phyloP scores from a whole-genome alignment of 1,284 basidiomycete species.

The Sporisorium sorghi region DNA sequence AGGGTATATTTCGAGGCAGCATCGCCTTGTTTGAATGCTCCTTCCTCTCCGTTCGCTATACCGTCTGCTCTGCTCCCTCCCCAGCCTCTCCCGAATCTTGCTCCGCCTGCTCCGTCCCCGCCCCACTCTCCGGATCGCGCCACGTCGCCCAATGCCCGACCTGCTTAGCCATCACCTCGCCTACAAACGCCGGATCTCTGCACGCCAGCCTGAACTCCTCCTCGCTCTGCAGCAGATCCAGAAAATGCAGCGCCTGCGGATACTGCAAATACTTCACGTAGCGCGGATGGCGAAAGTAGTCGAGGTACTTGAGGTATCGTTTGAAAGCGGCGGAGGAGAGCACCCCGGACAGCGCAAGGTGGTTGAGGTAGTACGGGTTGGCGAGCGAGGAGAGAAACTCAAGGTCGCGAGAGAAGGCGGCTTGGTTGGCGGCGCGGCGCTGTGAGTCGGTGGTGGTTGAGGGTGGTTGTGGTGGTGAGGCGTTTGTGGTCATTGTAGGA shows the following conservation, averaged over 20 bases:
- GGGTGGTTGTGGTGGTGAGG: neutral
- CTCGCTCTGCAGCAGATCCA: slow-evolving; percentile 54
- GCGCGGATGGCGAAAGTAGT: slow-evolving; percentile 57
- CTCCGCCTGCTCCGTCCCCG: slow-evolving; percentile 1
- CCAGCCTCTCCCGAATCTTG: neutral
- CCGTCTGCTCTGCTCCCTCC: neutral
- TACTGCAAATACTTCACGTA: slow-evolving; percentile 64
- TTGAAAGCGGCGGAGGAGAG: slow-evolving; percentile 53
- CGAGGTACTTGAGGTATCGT: slow-evolving; percentile 57
- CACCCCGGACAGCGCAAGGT: slow-evolving; percentile 54
- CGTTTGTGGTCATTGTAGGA: slow-evolving; percentile 3
- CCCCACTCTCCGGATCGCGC: slow-evolving; percentile 39
- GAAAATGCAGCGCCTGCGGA: slow-evolving; percentile 60
- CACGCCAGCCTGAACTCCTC: slow-evolving; percentile 57
- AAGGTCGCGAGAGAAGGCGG: slow-evolving; percentile 60
- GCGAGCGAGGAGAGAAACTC: slow-evolving; percentile 64
- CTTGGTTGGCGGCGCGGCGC: slow-evolving; percentile 46
- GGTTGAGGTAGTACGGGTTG: slow-evolving; percentile 63
- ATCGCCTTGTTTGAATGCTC: neutral
- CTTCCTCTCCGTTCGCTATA: neutral
- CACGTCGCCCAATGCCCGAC: slow-evolving; percentile 65
- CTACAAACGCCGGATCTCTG: slow-evolving; percentile 55
- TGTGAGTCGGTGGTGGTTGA: neutral
- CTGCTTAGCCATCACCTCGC: slow-evolving; percentile 56
- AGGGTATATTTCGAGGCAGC: slow-evolving; percentile 15